phyloP scores from a whole-genome alignment of 345 rosid species.

The Hibiscus syriacus region DNA sequence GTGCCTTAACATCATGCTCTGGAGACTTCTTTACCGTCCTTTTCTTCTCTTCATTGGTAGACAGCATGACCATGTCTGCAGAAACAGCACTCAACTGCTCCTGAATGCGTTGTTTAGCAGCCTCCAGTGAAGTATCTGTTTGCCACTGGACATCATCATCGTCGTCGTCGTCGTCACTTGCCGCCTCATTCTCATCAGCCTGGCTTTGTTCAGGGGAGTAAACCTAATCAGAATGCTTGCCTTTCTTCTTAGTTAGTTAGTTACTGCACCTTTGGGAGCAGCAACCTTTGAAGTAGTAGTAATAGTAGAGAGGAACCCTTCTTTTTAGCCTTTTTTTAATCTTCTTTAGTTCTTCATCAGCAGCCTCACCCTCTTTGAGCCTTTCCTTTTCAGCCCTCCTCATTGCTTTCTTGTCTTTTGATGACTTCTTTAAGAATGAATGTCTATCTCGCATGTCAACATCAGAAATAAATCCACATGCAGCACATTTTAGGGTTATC shows the following conservation, averaged over 20 bases:
- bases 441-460: conserved; percentile 77
- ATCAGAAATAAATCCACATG: too few relatives aligned
- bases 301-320: conserved; percentile 35
- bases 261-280: conserved; percentile 20
- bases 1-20: conserved; percentile 17
- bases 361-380: too few relatives aligned
- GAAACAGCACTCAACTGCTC: too few relatives aligned
- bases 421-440: conserved; percentile 55
- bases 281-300: conserved; percentile 30
- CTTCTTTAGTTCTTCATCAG: too few relatives aligned
- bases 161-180: conserved; percentile 19
- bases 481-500: too few relatives aligned
- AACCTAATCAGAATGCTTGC: conserved; percentile 61
- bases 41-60: conserved; percentile 42
- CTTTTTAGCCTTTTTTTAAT: conserved; percentile 55
- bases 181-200: too few relatives aligned
- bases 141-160: conserved; percentile 76
- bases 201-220: too few relatives aligned
- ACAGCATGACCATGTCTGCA: conserved; percentile 85
- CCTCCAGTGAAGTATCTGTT: conserved; percentile 75
- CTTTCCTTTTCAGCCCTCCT: too few relatives aligned
- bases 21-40: conserved; percentile 31
- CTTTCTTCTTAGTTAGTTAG: conserved; percentile 41
- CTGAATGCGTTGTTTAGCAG: conserved; percentile 79
- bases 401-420: conserved; percentile 75